These are phyloP conservation scores for Eucalyptus camaldulensis DNA, from an alignment of 345 rosid genomes.

Conservation along the genomic window DNA sequence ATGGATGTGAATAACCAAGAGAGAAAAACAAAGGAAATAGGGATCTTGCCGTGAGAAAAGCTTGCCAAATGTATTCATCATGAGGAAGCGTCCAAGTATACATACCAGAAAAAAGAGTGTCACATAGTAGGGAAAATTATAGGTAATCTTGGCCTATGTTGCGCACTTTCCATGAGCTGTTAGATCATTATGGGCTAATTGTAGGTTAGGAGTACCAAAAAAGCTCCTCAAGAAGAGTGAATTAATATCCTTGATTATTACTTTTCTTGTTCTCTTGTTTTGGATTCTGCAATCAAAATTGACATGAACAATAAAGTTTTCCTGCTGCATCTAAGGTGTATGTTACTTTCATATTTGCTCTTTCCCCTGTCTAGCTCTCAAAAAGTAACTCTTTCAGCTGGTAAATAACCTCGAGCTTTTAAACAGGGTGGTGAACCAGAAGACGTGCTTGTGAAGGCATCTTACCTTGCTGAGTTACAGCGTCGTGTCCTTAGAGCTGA, in stretches of 20 bases:
- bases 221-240: neutral
- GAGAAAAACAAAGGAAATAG: neutral
- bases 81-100: neutral
- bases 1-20: neutral
- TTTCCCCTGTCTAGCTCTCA: neutral
- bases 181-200: neutral
- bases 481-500: slow-evolving; percentile 89
- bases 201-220: neutral
- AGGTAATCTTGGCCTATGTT: neutral
- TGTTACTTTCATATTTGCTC: neutral
- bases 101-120: neutral
- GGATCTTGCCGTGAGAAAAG: neutral
- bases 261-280: neutral
- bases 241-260: neutral
- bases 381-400: neutral
- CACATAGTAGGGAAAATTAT: neutral
- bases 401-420: neutral
- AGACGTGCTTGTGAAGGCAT: slow-evolving; percentile 81
- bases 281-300: neutral
- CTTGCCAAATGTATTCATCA: neutral
- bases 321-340: neutral
- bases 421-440: slow-evolving; percentile 58
- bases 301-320: neutral
- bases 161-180: neutral
- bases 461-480: slow-evolving; percentile 84